phyloP scores from a whole-genome alignment of 148 eudicot species.

The Agrostemma githago region DNA sequence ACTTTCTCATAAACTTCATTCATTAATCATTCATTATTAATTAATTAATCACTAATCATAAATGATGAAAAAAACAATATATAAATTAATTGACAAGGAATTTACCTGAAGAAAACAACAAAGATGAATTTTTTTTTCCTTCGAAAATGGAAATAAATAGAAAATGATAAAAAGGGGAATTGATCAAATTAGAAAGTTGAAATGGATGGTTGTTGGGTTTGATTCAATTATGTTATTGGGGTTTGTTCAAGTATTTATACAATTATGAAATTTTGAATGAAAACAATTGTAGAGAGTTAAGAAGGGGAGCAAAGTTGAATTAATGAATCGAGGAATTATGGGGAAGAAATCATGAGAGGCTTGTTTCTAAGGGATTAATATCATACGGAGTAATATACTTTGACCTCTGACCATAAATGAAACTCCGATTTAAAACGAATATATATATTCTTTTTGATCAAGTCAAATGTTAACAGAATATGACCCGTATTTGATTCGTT shows the following conservation, averaged over 20 bases:
- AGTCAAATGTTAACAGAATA: too few relatives aligned
- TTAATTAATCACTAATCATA: slow-evolving; percentile 2
- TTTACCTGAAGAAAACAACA: slow-evolving; percentile 25
- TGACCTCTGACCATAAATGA: neutral
- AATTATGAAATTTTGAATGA: neutral
- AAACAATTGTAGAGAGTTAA: neutral
- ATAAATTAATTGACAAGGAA: neutral
- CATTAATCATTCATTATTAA: neutral
- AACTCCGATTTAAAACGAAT: too few relatives aligned
- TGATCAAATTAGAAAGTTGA: neutral
- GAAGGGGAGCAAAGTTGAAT: neutral
- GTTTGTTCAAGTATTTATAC: neutral
- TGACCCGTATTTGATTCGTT: too few relatives aligned
- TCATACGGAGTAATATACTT: too few relatives aligned
- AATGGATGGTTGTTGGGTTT: slow-evolving; percentile 14
- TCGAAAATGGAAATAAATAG: neutral
- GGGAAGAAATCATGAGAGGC: neutral
- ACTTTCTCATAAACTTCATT: neutral
- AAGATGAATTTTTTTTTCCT: neutral
- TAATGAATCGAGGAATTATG: neutral
- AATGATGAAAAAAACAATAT: neutral
- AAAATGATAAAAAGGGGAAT: neutral
- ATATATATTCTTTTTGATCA: too few relatives aligned
- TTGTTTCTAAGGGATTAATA: too few relatives aligned
- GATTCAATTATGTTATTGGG: neutral